Percentiles rank a stretch among this genome's conserved stretches.
Conservation (phyloP, 768 basidiomycete species). For the Mycena sanguinolenta region DNA sequence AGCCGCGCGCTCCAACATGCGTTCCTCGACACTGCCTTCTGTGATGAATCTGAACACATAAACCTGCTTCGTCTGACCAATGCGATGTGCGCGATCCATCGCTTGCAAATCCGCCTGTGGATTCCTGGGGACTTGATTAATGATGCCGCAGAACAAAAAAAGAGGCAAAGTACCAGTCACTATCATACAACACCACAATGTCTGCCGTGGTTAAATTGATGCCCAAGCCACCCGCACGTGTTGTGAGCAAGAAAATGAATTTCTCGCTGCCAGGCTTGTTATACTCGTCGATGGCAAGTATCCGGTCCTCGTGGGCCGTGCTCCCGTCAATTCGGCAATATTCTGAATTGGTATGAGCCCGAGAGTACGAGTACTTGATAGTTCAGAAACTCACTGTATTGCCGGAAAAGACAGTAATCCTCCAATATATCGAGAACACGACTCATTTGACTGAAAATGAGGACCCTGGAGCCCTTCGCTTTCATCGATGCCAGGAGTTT, state of each 20-base stretch:
- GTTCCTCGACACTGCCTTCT: constrained; percentile 95
- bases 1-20: constrained; percentile 94
- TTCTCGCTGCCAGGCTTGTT: constrained; percentile 95
- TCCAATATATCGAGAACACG: constrained; percentile 98
- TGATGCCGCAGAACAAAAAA: background rate
- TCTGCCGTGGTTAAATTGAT: constrained; percentile 97
- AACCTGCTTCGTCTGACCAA: constrained; percentile 97
- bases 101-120: constrained; percentile 99
- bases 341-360: constrained; percentile 59
- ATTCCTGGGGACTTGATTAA: constrained; percentile 72
- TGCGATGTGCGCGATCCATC: constrained; percentile 98
- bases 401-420: constrained; percentile 94
- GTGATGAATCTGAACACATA: constrained; percentile 98
- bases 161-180: constrained; percentile 80
- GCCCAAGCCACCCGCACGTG: constrained; percentile 95
- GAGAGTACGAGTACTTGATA: background rate
- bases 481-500: constrained; percentile 91
- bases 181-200: constrained; percentile 95
- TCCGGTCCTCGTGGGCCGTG: constrained; percentile 97
- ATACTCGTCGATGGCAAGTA: constrained; percentile 96
- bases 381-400: constrained; percentile 75
- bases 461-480: constrained; percentile 91
- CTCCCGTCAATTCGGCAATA: constrained; percentile 98
- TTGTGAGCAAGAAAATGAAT: constrained; percentile 96
- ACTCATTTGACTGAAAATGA: constrained; percentile 99